Base-by-base conservation (phyloP, 768 basidiomycete species). In the Cyclocybe aegerita region DNA sequence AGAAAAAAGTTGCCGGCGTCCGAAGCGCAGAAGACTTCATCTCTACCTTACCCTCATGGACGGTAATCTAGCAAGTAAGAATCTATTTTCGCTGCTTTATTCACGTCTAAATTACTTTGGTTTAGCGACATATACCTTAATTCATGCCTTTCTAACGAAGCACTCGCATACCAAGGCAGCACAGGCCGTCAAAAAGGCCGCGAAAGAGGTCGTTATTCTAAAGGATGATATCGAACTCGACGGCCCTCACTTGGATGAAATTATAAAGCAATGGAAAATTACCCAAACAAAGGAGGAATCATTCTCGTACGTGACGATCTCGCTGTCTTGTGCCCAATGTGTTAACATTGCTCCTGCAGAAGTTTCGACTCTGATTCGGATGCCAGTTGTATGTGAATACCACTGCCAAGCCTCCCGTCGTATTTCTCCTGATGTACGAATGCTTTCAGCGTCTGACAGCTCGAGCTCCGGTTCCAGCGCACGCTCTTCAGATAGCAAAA, bases 121-220 rank as follows among this genome's bases (percentile, higher is more conserved):
- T 53, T 15, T 61, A 92, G 91, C 76, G 16, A 85, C 88, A 4
- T 94, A 92, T 73, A 78, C 81, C 57, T 69, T 91, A 43, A 83
- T 94, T 50, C 79, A 91, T 61, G 71, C 81, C 7, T 94, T 93
- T 69, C 74, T 94, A 34, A 72, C 66, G 50, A 79, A 82, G 60
- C 81, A 77, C 41, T 76, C 79, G 0, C 86, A 92, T 65, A 62
- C 64, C 30, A 90, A 90, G 59, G 87, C 82, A 7, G 91, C 91
- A 7, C 72, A 78, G 50, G 84, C 86, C 1, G 71, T 93, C 43
- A 89, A 82, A 70, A 88, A 85, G 56, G 88, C 87, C 17, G 88
- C 80, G 15, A 84, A 81, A 65, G 73, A 77, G 42, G 61, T 80
- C 11, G 79, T 87, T 36, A 67, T 82, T 9, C 69, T 90, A 17